Base-by-base conservation (phyloP, 2,329 filamentous ascomycete species). In the Colletotrichum godetiae region DNA sequence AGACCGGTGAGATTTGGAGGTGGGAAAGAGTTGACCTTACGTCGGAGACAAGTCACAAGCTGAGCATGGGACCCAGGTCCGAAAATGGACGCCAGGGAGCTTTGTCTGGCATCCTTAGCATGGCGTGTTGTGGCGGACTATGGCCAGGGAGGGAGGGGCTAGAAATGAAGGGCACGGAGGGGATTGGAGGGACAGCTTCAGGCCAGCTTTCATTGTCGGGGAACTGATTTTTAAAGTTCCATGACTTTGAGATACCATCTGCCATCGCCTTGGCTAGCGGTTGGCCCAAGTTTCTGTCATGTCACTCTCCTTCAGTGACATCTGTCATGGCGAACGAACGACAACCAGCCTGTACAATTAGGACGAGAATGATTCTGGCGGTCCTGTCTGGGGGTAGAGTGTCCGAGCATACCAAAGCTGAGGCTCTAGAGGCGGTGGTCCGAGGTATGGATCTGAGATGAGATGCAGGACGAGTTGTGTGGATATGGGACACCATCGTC, bases 1-100 rank as follows among this genome's bases (percentile, higher is more conserved):
- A n/a, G 37, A 15, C 15, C 13, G 5, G 37, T 7, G 24, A 15
- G 27, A 8, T 49, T 56, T 6, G 46, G 8, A 53, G 42, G 60
- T 53, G 12, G 56, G 27, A 55, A 61, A 53, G 33, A 64, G 46
- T 60, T 60, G 59, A 27, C 10, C 42, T 59, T 46, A 55, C 31
- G 66, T 56, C 55, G 55, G 53, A 65, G 27, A 46, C 37, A 15
- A 53, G 59, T 65, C 55, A 37, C 59, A 55, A 61, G 29, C 64
- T 58, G 31, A 62, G 42, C 65, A 68, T 68, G 64, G 64, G 58
- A 31, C 29, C 69, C 58, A 60, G 24, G 10, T 15, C 57, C 29
- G 52, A 10, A 58, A 13, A n/a, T 33, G 31, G 68, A 55, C 19
- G 35, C 33, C 35, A 49, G 35, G 56, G 56, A 67, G 68, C 49